Base-by-base conservation (phyloP, 495 filamentous ascomycete genomes). In the Thermothielavioides terrestris region DNA sequence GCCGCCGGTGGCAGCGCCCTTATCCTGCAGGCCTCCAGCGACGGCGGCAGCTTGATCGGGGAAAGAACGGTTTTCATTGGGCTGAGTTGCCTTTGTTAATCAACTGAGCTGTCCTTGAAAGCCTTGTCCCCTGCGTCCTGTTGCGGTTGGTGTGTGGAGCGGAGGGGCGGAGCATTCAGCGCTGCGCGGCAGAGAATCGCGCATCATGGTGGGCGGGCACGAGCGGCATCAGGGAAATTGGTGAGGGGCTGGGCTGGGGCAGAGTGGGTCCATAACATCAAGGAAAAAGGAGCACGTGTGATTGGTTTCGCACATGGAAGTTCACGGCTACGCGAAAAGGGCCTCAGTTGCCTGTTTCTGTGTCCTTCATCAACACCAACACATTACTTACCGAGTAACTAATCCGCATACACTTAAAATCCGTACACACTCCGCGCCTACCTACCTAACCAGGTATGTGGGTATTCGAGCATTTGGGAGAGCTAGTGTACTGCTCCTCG, bases 1-100 rank as follows among this genome's bases (percentile, higher is more conserved):
- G 85, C 82, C 37, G 78, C 71, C 1, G 76, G 62, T 1, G 87
- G 87, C 12, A 91, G 72, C 14, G 59, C 56, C 1, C 69, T 53
- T 44, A 92, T 81, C 56, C 71, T 74, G 47, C 63, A 72, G 15
- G 71, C 61, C 51, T 81, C 64, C 25, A 81, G 71, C 44, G 64
- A 72, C 18, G 58, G 34, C 10, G 73, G 71, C 7, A 73, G 62
- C 0, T 42, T 51, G 23, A 65, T 28, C 26, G 42, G 27, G 31
- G 46, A 28, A 12, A 15, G 10, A 20, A 17, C 17, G 30, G 47
- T 41, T 43, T 43, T 37, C 51, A 49, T 54, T n/a, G 11, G 6
- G 46, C 12, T 15, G 10, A 22, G 2, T 12, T 26, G 7, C 11
- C n/a, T 20, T 45, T 22, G 2, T 43, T 42, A n/a, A n/a, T n/a